These are phyloP conservation scores for Celoporthe dispersa DNA, from an alignment of 2,329 filamentous ascomycete species.

Conservation along the genomic window DNA sequence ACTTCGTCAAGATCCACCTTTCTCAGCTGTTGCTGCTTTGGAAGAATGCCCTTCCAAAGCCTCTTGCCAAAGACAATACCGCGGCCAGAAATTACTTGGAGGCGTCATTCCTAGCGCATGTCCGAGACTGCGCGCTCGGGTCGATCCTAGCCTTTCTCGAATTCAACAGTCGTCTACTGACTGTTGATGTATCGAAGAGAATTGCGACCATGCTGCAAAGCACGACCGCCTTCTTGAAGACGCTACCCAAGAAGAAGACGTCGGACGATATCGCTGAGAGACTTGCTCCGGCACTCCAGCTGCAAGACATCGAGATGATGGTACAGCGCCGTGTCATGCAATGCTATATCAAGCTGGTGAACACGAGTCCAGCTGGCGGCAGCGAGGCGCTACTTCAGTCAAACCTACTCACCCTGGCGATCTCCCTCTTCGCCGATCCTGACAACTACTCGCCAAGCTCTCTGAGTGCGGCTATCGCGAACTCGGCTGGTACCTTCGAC, in stretches of 20 bases:
- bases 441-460: conserved; percentile 86
- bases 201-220: conserved; percentile 95
- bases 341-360: conserved; percentile 91
- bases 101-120: conserved; percentile 90
- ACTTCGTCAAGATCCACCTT: conserved; percentile 98
- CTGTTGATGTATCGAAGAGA: conserved; percentile 90
- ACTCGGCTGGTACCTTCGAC: conserved; percentile 86
- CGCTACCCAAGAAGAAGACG: conserved; percentile 79
- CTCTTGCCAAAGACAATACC: conserved; percentile 89
- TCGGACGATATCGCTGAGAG: conserved; percentile 86
- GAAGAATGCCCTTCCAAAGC: conserved; percentile 96
- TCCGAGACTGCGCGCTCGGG: conserved; percentile 90
- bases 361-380: conserved; percentile 81
- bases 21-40: conserved; percentile 91
- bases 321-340: conserved; percentile 90
- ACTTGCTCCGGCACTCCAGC: conserved; percentile 81
- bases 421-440: conserved; percentile 91
- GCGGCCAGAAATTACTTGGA: conserved; percentile 83
- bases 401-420: conserved; percentile 85
- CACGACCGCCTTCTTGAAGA: conserved; percentile 86
- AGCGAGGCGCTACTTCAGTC: conserved; percentile 88
- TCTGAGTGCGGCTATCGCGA: conserved; percentile 88
- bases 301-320: conserved; percentile 91
- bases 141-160: conserved; percentile 91
- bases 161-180: conserved; percentile 89